Base-by-base conservation (phyloP, 495 filamentous ascomycete genomes). In the Trichoderma orchidacearum region DNA sequence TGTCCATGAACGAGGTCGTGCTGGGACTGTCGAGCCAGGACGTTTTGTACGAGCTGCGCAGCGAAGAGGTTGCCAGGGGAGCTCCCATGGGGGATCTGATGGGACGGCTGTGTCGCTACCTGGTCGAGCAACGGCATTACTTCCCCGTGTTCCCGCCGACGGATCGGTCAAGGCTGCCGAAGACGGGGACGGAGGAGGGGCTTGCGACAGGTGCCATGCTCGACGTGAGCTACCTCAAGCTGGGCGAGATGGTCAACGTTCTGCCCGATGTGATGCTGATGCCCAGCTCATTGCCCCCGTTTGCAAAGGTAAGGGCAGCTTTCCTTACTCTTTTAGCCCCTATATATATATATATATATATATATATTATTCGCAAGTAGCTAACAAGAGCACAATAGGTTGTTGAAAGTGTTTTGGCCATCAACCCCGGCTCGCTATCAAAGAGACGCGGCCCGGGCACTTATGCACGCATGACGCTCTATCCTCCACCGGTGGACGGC, bases 81-180 rank as follows among this genome's bases (percentile, higher is more conserved):
- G 51, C 51, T 3, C 30, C 53, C 6, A 68, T 70, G 18, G 64
- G 68, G 13, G 77, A 77, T 34, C 53, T 87, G 21, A 74, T 94
- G 34, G 81, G 83, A 5, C 68, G 93, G 28, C 64, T 87, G 17
- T 78, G 85, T 3, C 79, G 81, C 41, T 82, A 89, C 61, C 66
- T 98, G 29, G 78, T 97, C 56, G 84, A 91, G 65, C 93, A 98
- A 69, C 75, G 89, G 2, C 88, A 92, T 69, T 96, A 87, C 68
- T 89, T 87, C 64, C 93, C 93, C 12, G 65, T 97, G 12, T 96
- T 87, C 60, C 93, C 93, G 29, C 84, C 91, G 0, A 74, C 78
- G 25, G 80, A 82, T 35, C 77, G 90, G 41, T 74, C 77, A 55
- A 76, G 72, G 53, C 66, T 92, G 57, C 85, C 85, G 3, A 86